Evolutionary conservation across 176 grass and related monocot genomes (phyloP).

Genomic region (Oryza meyeriana): DNA sequence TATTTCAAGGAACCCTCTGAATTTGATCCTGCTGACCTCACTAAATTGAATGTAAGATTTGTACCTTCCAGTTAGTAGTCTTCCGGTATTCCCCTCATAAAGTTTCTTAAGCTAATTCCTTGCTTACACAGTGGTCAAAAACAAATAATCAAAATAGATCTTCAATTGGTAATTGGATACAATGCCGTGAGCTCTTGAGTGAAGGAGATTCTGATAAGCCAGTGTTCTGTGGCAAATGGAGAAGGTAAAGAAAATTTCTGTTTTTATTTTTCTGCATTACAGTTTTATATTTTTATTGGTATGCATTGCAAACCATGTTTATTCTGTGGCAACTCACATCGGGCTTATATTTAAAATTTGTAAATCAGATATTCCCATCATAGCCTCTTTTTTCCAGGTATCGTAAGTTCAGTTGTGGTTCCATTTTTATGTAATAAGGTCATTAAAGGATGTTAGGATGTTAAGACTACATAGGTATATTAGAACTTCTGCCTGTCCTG

Average conservation of each 20-base stretch:
- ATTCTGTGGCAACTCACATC: slow-evolving; percentile 9
- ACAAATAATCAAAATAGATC: slow-evolving; percentile 33
- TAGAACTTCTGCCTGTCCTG: neutral
- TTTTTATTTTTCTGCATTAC: neutral
- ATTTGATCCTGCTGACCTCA: slow-evolving; percentile 49
- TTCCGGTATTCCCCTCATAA: neutral
- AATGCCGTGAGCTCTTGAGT: slow-evolving; percentile 66
- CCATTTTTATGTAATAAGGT: slow-evolving; percentile 16
- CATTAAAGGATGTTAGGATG: slow-evolving; percentile 9
- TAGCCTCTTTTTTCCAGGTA: neutral
- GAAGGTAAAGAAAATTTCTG: slow-evolving; percentile 60
- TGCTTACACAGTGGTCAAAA: slow-evolving; percentile 38
- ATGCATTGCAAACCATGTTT: neutral
- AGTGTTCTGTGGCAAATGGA: slow-evolving; percentile 86
- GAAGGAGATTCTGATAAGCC: slow-evolving; percentile 46
- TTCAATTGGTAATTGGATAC: slow-evolving; percentile 91
- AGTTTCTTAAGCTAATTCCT: slow-evolving; percentile 41
- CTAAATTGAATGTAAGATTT: slow-evolving; percentile 63
- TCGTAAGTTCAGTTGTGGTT: slow-evolving; percentile 9
- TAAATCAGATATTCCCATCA: neutral
- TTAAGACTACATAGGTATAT: neutral
- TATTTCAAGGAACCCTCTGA: slow-evolving; percentile 45
- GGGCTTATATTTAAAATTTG: neutral
- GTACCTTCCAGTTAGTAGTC: slow-evolving; percentile 23
- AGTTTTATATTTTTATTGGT: slow-evolving; percentile 9